Percentiles rank a stretch among this genome's conserved stretches.
Conservation (phyloP, 768 basidiomycete species). For the Suillus alpinus region DNA sequence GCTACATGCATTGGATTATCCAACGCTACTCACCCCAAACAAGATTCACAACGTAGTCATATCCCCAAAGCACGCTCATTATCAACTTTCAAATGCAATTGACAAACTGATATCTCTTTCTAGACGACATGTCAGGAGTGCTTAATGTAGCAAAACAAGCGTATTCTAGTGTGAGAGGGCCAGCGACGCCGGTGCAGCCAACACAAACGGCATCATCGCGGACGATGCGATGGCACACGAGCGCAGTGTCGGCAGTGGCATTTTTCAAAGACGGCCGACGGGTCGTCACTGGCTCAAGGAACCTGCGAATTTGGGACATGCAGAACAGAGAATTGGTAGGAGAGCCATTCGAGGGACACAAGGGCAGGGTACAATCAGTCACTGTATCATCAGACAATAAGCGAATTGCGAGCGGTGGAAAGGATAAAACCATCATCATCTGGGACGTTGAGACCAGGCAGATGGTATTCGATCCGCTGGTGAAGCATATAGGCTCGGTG, state of each 20-base stretch:
- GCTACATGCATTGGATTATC: no score
- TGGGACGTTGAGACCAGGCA: background rate
- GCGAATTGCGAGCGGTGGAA: background rate
- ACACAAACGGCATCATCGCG: background rate
- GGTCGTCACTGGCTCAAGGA: background rate
- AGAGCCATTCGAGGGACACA: background rate
- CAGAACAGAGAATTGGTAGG: background rate
- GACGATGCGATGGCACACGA: background rate
- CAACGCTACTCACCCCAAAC: background rate
- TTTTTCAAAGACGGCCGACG: background rate
- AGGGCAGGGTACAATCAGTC: background rate
- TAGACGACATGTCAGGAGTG: background rate
- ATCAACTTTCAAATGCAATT: background rate
- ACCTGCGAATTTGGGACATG: background rate
- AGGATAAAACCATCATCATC: background rate
- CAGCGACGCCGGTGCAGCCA: background rate
- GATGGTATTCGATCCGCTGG: background rate
- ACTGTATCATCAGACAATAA: background rate
- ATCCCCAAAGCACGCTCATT: background rate
- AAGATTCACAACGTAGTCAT: background rate
- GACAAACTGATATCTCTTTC: background rate
- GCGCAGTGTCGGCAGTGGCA: background rate
- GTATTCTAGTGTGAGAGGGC: background rate
- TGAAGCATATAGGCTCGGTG: background rate
- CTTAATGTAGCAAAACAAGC: background rate